Evolutionary conservation across 306 rosid species (phyloP), one percentile per base, ranked within the genome.

Genomic region (Clitoria ternatea): DNA sequence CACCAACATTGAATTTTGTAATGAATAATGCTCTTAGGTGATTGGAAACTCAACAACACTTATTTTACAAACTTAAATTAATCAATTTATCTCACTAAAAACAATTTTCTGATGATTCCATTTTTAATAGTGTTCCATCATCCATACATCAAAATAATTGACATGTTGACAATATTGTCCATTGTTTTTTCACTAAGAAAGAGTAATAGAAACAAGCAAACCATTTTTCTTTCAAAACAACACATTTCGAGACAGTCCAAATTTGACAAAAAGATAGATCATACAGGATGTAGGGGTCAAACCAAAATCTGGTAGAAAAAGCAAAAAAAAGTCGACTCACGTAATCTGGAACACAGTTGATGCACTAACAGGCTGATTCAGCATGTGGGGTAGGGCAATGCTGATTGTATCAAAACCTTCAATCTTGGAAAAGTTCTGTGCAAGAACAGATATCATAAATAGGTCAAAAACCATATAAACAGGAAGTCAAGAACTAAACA

Each of bases 291-390:
- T 17, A 17, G 3, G 14, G 1, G 1, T 5, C 18, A n/a, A 44
- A 44, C 52, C 14, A 6, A 44, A 14, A 44, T n/a, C 22, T 44
- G 18, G 2, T 6, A 7, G 18, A 47, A 2, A 17, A 76, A 15
- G 1, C 3, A 56, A 36, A 36, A n/a, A 6, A 68, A 54, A 71
- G n/a, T 15, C 17, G 69, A 70, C 98, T 90, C 77, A 90, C 98
- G 81, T 69, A 70, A 84, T 87, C 70, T 89, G 85, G 47, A 70
- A 69, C 49, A 90, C 90, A 14, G 97, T 82, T 69, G 90, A 88
- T 65, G 90, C 82, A 74, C 80, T 78, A 66, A 85, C 82, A 27
- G 96, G 96, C 63, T 81, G 89, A 57, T 80, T 18, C 54, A 90
- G 93, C 72, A 85, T 63, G 78, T 83, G 79, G 42, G 96, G 94